These are phyloP conservation scores for Sporothrix mexicana DNA, from an alignment of 2,329 filamentous ascomycete genomes.

Conservation along the genomic window DNA sequence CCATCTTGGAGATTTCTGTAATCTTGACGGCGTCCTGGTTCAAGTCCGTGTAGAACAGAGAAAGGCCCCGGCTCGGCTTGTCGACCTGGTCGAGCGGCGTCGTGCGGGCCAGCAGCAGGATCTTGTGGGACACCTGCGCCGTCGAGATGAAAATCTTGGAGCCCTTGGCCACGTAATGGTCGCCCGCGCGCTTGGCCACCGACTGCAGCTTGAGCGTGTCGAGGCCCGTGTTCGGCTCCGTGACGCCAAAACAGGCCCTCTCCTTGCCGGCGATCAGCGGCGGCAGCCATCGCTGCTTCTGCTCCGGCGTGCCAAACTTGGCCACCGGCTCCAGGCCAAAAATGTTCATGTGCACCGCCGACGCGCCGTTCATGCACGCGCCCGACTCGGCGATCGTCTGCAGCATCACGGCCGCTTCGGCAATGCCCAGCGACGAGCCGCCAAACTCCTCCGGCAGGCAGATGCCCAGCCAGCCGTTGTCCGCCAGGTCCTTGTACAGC, in stretches of 20 bases:
- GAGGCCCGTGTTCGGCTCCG: slow-evolving; percentile 79
- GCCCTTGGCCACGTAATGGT: slow-evolving; percentile 69
- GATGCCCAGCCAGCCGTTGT: slow-evolving; percentile 81
- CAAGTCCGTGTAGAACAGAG: slow-evolving; percentile 55
- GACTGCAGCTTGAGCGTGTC: slow-evolving; percentile 77
- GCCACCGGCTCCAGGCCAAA: slow-evolving; percentile 78
- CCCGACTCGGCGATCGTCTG: slow-evolving; percentile 77
- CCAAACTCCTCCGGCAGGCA: slow-evolving; percentile 76
- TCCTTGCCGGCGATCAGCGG: slow-evolving; percentile 74
- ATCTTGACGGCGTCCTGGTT: slow-evolving; percentile 7
- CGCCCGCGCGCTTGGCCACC: slow-evolving; percentile 56
- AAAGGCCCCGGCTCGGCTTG: slow-evolving; percentile 61
- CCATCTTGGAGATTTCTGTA: slow-evolving; percentile 79
- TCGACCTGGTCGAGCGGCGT: slow-evolving; percentile 82
- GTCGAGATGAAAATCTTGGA: slow-evolving; percentile 92
- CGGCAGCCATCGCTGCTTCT: slow-evolving; percentile 68
- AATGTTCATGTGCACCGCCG: slow-evolving; percentile 69
- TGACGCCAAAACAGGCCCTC: slow-evolving; percentile 81
- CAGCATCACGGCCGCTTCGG: slow-evolving; percentile 86
- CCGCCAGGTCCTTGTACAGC: slow-evolving; percentile 75
- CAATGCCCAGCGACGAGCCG: slow-evolving; percentile 76
- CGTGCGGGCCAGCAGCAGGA: slow-evolving; percentile 82
- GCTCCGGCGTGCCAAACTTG: slow-evolving; percentile 70
- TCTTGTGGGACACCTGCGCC: slow-evolving; percentile 79
- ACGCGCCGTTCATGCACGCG: slow-evolving; percentile 75